phyloP scores from a whole-genome alignment of 2,329 filamentous ascomycete genomes.

The Phyllosticta citribraziliensis region DNA sequence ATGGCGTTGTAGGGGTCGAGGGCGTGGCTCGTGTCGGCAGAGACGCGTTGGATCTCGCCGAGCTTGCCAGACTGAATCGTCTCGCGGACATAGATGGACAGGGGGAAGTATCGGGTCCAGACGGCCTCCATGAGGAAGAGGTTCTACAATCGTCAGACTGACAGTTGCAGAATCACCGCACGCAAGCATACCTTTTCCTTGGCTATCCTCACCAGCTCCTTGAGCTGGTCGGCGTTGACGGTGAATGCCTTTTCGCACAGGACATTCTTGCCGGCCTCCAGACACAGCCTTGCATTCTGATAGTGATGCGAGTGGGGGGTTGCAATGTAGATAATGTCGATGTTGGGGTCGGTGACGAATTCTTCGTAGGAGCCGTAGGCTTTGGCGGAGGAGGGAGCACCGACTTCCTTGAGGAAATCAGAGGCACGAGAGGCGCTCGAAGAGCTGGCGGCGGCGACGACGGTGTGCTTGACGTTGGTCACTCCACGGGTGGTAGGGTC shows the following conservation, averaged over 20 bases:
- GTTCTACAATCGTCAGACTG: conserved; percentile 24
- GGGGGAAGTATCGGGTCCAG: conserved; percentile 82
- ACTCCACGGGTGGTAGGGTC: conserved; percentile 62
- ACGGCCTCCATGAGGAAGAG: conserved; percentile 50
- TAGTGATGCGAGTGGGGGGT: conserved; percentile 91
- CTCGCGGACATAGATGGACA: conserved; percentile 66
- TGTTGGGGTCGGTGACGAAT: conserved; percentile 64
- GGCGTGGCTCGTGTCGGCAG: conserved; percentile 50
- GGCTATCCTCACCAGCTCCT: conserved; percentile 62
- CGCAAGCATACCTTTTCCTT: conserved; percentile 45
- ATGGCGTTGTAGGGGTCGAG: conserved; percentile 50
- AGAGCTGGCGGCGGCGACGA: conserved; percentile 73
- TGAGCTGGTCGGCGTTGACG: conserved; percentile 68
- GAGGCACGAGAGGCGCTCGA: conserved; percentile 58
- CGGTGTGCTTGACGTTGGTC: conserved; percentile 62
- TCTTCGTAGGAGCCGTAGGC: conserved; percentile 76
- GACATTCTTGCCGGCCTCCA: conserved; percentile 77
- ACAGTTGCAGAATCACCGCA: conserved; percentile 13
- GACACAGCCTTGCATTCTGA: conserved; percentile 76
- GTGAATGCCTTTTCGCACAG: conserved; percentile 89
- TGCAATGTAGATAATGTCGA: conserved; percentile 82
- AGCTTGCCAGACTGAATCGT: conserved; percentile 47
- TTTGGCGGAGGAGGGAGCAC: conserved; percentile 57
- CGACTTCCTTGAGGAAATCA: conserved; percentile 61
- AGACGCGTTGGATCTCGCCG: conserved; percentile 47